Evolutionary conservation across 208 protist genomes (phyloP), one percentile per base, ranked within the genome.

Genomic region (Crithidia sp.): DNA sequence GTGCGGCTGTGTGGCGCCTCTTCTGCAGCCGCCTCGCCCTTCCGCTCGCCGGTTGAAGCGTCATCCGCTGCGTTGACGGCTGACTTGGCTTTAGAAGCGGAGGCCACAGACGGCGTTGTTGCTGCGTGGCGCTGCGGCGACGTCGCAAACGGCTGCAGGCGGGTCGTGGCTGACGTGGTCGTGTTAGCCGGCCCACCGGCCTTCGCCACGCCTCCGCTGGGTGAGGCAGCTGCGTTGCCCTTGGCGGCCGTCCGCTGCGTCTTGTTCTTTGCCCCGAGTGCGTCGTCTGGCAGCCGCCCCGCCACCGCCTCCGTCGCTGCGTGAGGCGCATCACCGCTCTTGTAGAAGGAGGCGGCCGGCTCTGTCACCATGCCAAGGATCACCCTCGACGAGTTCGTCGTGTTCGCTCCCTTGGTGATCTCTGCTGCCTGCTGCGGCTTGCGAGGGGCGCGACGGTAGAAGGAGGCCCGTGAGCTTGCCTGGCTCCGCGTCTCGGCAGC

Each of bases 401-500:
- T 28, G 28, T 28, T 28, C n/a, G 50, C 8, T 17, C 50, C 16
- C 6, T 12, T 14, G 50, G 16, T 2, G 8, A 17, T 14, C 12
- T 7, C 16, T 67, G 62, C 62, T 40, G 49, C 7, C 40, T 49
- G 37, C 0, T 39, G 10, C n/a, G 39, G 19, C 41, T 64, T 5
- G 4, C 59, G 39, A 5, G 16, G 52, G 12, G 7, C 47, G 45
- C 64, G 28, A 52, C 64, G 64, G 7, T 49, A 52, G 40, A 59
- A 2, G 16, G 64, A 68, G 37, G 52, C 5, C 40, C n/a, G 10
- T 8, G 50, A 8, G 10, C 44, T 68, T 0, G 64, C 57, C 40
- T 45, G 50, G 52, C 64, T 59, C 39, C 39, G 19, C 64, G 52
- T 39, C 28, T 63, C 54, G 4, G 52, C 59, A 8, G 79, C 57